Percentiles rank a stretch among this genome's conserved stretches.
phyloP scores from a whole-genome alignment of 805 yeast species.

The Myxozyma mucilagina region DNA sequence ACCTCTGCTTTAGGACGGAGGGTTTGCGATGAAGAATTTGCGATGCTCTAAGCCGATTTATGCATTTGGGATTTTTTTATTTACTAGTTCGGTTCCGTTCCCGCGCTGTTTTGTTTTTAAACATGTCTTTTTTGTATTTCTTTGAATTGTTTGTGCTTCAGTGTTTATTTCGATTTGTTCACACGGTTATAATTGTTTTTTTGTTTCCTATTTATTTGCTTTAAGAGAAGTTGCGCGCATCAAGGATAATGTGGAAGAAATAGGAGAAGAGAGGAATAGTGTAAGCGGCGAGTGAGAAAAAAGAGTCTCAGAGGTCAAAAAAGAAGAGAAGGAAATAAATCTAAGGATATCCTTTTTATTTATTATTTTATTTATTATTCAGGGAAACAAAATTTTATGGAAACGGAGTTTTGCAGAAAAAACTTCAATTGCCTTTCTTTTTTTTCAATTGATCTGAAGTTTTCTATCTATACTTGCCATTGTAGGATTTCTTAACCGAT shows the following conservation, averaged over 20 bases:
- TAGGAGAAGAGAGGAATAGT: constrained; percentile 1
- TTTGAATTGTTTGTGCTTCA: background rate
- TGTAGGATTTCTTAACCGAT: no score
- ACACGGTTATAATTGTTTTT: constrained; percentile 1
- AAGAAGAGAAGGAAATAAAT: background rate
- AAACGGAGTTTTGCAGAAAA: constrained; percentile 1
- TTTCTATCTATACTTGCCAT: background rate
- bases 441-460: background rate
- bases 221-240: background rate
- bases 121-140: background rate
- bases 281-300: constrained; percentile 4
- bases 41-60: background rate
- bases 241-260: background rate
- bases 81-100: background rate
- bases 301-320: constrained; percentile 3
- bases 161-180: background rate
- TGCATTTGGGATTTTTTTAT: background rate
- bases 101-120: background rate
- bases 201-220: constrained; percentile 8
- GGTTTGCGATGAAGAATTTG: background rate
- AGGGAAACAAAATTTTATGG: constrained; percentile 1
- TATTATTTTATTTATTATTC: background rate
- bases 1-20: background rate
- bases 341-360: background rate
- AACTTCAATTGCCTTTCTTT: background rate